Evolutionary conservation across 2,329 filamentous ascomycete genomes (phyloP).

Genomic region (Pseudogymnoascus sp.): DNA sequence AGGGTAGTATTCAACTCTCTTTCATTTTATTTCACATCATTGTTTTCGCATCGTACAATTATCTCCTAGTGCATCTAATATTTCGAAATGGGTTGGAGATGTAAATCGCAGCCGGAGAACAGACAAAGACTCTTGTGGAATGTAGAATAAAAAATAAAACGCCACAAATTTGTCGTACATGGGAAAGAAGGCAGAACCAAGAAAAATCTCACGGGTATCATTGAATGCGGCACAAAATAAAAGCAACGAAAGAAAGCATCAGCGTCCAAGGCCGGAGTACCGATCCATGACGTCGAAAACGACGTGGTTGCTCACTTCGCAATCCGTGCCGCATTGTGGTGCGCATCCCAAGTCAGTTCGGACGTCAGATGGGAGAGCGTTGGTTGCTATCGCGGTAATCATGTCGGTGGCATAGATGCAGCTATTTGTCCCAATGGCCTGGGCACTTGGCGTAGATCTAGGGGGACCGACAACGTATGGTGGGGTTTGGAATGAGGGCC

Average conservation of each 20-base stretch:
- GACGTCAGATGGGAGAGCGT: slow-evolving; percentile 29
- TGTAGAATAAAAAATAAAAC: not conserved
- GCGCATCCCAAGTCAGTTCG: slow-evolving; percentile 34
- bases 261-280: slow-evolving; percentile 26
- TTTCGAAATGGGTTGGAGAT: not conserved
- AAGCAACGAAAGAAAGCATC: not conserved
- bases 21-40: not conserved
- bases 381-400: slow-evolving; percentile 35
- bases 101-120: not conserved
- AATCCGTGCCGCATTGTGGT: slow-evolving; percentile 27
- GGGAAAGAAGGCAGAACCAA: not conserved
- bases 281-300: slow-evolving; percentile 38
- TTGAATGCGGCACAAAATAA: not conserved
- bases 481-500: not conserved
- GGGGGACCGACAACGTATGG: not conserved
- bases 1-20: not conserved
- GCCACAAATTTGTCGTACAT: slow-evolving; percentile 3
- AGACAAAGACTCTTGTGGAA: slow-evolving; percentile 4
- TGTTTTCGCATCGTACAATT: not conserved
- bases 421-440: slow-evolving; percentile 17
- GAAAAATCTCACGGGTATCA: slow-evolving; percentile 4
- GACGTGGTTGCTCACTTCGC: slow-evolving; percentile 34
- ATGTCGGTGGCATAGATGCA: slow-evolving; percentile 36
- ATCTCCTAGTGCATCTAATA: not conserved
- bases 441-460: not conserved